Conservation (phyloP, 228 moss, liverwort and hornwort genomes). For the Sphagnum magellanicum region DNA sequence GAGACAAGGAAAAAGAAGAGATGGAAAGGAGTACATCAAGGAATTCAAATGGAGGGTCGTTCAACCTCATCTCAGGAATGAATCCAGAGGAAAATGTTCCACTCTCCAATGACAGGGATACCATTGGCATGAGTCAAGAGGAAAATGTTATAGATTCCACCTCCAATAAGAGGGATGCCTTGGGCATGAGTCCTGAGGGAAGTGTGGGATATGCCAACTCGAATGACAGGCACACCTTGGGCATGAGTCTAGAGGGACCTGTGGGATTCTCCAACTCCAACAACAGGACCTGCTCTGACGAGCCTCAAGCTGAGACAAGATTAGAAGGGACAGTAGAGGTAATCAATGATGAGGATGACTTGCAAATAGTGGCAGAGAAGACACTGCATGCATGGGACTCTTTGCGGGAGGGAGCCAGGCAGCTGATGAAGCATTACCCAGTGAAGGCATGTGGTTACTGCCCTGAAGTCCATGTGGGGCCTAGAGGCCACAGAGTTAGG, state of each 20-base stretch:
- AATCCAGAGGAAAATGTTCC: no score
- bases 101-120: no score
- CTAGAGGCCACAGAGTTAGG: conserved; percentile 71
- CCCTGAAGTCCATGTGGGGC: conserved; percentile 86
- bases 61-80: no score
- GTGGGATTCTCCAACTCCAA: neutral
- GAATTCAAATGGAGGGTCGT: no score
- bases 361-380: conserved; percentile 59
- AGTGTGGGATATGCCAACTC: no score
- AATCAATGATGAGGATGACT: conserved; percentile 59
- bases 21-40: neutral
- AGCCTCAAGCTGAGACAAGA: conserved; percentile 1
- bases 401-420: conserved; percentile 49
- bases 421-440: conserved; percentile 60
- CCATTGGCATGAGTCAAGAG: no score
- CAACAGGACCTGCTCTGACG: neutral
- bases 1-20: neutral
- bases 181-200: no score
- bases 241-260: conserved; percentile 1
- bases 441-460: conserved; percentile 90
- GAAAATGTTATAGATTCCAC: no score
- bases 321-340: conserved; percentile 3
- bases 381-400: conserved; percentile 70
- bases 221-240: no score
- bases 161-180: no score